Conservation (phyloP, 208 protist genomes). For the Leishmania tarentolae region DNA sequence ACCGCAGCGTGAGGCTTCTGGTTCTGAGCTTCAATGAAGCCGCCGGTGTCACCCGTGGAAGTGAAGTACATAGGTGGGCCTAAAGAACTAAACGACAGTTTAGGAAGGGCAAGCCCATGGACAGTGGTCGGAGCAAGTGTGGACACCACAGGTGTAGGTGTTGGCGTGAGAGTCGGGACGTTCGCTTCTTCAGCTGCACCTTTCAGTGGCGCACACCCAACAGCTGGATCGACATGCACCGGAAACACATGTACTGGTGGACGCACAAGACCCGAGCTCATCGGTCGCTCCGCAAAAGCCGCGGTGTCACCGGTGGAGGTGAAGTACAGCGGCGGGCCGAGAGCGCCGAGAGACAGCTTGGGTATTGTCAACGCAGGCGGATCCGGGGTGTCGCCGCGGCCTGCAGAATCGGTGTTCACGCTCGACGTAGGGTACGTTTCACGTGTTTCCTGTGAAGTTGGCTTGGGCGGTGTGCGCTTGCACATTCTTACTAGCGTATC, state of each 20-base stretch:
- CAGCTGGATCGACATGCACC: not conserved
- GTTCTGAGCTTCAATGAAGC: conserved; percentile 33
- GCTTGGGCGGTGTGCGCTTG: not conserved
- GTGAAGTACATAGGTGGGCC: conserved; percentile 67
- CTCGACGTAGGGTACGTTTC: not conserved
- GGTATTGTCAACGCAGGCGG: conserved; percentile 38
- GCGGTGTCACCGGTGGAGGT: conserved; percentile 62
- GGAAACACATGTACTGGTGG: not conserved
- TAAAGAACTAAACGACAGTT: conserved; percentile 43
- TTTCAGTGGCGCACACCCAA: not conserved
- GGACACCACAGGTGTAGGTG: not conserved
- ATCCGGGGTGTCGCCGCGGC: not conserved
- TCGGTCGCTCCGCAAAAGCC: conserved; percentile 30
- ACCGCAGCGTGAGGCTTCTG: conserved; percentile 1
- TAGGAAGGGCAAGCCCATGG: conserved; percentile 35
- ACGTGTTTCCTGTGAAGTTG: not conserved
- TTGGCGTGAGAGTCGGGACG: conserved; percentile 1
- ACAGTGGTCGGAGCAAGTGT: conserved; percentile 13
- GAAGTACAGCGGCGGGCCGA: conserved; percentile 67
- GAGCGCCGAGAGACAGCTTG: conserved; percentile 43
- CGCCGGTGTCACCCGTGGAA: conserved; percentile 65
- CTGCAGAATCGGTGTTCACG: not conserved
- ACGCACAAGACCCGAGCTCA: not conserved
- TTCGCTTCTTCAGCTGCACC: not conserved
- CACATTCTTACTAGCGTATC: not conserved